Conservation (phyloP, 257 asterid species). For the Voacanga thouarsii region DNA sequence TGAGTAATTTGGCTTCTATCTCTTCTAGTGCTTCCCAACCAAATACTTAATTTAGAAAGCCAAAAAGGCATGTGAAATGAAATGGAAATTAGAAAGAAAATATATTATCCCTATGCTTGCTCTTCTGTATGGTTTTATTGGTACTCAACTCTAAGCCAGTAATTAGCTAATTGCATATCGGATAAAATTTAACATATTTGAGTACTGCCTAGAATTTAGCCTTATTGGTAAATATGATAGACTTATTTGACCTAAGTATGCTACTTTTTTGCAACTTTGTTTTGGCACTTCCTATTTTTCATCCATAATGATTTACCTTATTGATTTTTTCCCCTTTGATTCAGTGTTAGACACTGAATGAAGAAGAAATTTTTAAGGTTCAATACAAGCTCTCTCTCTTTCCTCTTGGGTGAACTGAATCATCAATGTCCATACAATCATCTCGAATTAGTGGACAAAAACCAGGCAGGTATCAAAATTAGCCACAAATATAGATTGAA, state of each 20-base stretch:
- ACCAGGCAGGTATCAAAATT: conserved; percentile 1
- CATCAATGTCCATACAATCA: conserved; percentile 85
- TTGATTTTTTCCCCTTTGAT: conserved; percentile 26
- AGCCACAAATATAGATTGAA: background rate
- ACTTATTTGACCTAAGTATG: background rate
- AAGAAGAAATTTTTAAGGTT: conserved; percentile 83
- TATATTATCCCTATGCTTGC: background rate
- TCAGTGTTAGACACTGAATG: conserved; percentile 93
- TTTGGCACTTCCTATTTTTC: background rate
- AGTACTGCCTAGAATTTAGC: background rate
- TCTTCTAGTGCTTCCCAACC: background rate
- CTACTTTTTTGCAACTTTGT: background rate
- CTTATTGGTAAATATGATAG: background rate
- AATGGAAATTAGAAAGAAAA: background rate
- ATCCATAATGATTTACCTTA: background rate
- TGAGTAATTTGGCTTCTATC: background rate
- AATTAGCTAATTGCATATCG: background rate
- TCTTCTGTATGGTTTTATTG: background rate
- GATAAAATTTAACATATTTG: background rate
- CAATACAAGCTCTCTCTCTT: conserved; percentile 81
- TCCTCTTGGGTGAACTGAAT: conserved; percentile 78
- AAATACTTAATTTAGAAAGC: background rate
- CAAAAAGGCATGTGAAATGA: background rate
- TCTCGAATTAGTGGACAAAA: conserved; percentile 25
- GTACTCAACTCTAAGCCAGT: background rate